Conservation (phyloP, 2,329 filamentous ascomycete species). For the Ophiostoma sp. region DNA sequence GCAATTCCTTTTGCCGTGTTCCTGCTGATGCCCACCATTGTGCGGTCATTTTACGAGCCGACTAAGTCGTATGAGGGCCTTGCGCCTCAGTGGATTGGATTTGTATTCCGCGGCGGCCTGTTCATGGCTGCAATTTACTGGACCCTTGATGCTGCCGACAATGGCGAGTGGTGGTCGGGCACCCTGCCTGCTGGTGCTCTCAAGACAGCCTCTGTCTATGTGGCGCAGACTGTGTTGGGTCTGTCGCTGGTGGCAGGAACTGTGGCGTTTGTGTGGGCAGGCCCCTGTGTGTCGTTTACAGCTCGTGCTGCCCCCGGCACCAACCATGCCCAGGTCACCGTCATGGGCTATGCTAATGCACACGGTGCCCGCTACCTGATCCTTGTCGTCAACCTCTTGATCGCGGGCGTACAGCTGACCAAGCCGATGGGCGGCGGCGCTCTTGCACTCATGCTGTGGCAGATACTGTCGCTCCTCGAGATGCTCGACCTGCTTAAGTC, state of each 20-base stretch:
- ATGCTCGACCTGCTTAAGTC: conserved; percentile 57
- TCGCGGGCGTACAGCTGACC: conserved; percentile 72
- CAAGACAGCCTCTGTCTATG: conserved; percentile 67
- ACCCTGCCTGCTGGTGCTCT: conserved; percentile 53
- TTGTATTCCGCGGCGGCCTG: conserved; percentile 70
- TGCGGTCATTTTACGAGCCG: conserved; percentile 74
- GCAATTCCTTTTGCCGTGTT: conserved; percentile 71
- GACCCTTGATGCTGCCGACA: conserved; percentile 83
- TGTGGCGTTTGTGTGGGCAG: conserved; percentile 77
- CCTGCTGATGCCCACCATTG: conserved; percentile 64
- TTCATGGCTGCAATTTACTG: conserved; percentile 76
- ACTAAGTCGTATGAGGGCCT: conserved; percentile 84
- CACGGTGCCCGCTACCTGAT: conserved; percentile 87
- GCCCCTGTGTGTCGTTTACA: conserved; percentile 74
- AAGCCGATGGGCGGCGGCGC: conserved; percentile 93
- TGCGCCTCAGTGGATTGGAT: conserved; percentile 76
- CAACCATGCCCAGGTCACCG: conserved; percentile 56
- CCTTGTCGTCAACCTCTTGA: conserved; percentile 70
- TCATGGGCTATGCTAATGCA: conserved; percentile 89
- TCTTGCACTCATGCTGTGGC: conserved; percentile 76
- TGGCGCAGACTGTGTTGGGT: conserved; percentile 76
- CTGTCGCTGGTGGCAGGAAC: conserved; percentile 78
- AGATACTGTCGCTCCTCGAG: conserved; percentile 73
- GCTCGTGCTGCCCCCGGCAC: conserved; percentile 42
- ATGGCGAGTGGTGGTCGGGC: conserved; percentile 68